Evolutionary conservation across 163 green algal genomes (phyloP), one percentile per base, ranked within the genome.

Genomic region (Chloromonas sp.): DNA sequence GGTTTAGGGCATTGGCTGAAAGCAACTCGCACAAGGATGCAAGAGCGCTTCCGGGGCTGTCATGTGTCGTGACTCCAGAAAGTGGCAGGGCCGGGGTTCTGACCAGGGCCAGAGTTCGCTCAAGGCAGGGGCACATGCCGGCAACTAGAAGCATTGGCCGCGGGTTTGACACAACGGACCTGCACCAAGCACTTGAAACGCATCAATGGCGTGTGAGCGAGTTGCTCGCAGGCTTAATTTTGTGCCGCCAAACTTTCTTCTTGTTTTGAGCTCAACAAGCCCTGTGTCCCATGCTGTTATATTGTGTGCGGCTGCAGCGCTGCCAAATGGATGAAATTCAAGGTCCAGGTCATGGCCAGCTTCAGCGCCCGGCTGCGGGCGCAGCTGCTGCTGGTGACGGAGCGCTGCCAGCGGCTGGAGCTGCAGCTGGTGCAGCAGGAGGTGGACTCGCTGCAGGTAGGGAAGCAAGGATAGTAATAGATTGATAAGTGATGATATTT

Each of bases 311-410:
- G 13, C 71, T 79, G 71, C 71, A 79, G 71, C 13, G 14, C 11
- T 2, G 13, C 14, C 13, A 79, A 79, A 14, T 88, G 85, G 85
- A 57, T 62, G 59, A 57, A 14, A 60, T 74, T 88, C 82, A 86
- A 88, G 82, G 79, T 88, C 66, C 76, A 74, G 58, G 70, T 88
- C 66, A 81, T 88, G 81, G 66, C 85, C 66, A 84, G 78, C 77
- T 88, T 88, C 82, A 77, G 60, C n/a, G 60, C 59, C 66, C 36
- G 74, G 76, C 82, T 88, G 66, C 70, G 85, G 13, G 60, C n/a
- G 57, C 11, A 70, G 82, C 82, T 88, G 60, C 0, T 76, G 36
- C 36, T 11, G 60, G 82, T 78, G 60, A 57, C 36, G 36, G 85
- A 88, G 82, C 78, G 57, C 5, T 71, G 81, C 81, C 61, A 11